Conservation (phyloP, 495 filamentous ascomycete species). For the Apiosordaria backusii region DNA sequence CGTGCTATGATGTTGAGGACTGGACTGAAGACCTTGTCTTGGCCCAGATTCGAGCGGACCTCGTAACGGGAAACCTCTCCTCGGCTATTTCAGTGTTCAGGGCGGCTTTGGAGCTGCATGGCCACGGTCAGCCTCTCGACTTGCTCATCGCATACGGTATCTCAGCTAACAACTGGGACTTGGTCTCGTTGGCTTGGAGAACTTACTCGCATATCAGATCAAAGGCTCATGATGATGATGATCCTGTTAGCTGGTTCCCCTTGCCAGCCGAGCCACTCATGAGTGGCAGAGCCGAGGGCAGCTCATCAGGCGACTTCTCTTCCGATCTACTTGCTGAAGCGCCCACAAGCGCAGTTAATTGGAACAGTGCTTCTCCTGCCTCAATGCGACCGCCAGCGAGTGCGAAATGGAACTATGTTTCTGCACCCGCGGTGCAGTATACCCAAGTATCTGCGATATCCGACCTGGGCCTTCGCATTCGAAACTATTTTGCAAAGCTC, state of each 20-base stretch:
- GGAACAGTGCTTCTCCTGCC: background rate
- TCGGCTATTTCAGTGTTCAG: slow-evolving; percentile 24
- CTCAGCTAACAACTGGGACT: slow-evolving; percentile 21
- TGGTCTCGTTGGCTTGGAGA: slow-evolving; percentile 24
- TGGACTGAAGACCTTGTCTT: slow-evolving; percentile 29
- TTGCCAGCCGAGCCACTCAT: background rate
- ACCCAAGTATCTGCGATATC: background rate
- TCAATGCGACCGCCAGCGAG: background rate
- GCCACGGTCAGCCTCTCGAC: slow-evolving; percentile 22
- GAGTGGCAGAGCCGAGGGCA: background rate
- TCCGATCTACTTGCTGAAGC: background rate
- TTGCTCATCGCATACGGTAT: slow-evolving; percentile 26
- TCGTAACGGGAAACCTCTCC: slow-evolving; percentile 18
- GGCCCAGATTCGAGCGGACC: slow-evolving; percentile 25
- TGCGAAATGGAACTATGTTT: background rate
- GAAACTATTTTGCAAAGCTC: background rate
- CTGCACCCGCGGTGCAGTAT: background rate
- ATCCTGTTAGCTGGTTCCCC: background rate
- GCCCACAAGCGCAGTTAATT: background rate
- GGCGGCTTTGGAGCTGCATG: slow-evolving; percentile 17
- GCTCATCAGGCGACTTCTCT: background rate
- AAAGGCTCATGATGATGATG: background rate
- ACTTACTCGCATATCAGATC: background rate
- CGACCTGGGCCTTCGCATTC: background rate
- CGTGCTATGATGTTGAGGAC: slow-evolving; percentile 1